Base-by-base conservation (phyloP, 2,329 filamentous ascomycete genomes). In the Dactylonectria macrodidyma region DNA sequence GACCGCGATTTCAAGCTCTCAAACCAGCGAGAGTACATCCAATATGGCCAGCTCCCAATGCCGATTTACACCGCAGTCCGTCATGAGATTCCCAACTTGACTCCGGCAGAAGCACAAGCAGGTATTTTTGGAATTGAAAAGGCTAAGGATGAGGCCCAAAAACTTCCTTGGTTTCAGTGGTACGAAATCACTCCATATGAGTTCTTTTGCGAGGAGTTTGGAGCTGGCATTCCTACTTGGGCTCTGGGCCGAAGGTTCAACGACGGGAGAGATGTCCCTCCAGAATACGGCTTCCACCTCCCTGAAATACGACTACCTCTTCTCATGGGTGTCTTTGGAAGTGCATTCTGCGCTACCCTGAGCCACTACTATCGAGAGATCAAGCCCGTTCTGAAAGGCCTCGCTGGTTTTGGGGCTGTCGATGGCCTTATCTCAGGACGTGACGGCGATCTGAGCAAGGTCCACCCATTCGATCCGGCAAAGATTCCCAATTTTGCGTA, bases 331-430 rank as follows among this genome's bases (percentile, higher is more conserved):
- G 92, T 98, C n/a, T 99, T 96, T 87, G 96, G 96, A 1, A 97
- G 93, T 73, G 96, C 96, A 3, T 98, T 99, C 78, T 98, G 96
- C 75, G 96, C 96, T 0, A 98, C 96, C 0, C 84, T 99, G 1
- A 95, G 93, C 50, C 96, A 98, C 80, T 99, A 99, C 79, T 98
- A 98, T 82, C 93, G 92, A 71, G 96, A 99, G 81, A 88, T 98
- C 54, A 89, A 93, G n/a, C 96, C 96, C 0, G 81, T 97, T 6
- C 85, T 98, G 22, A 90, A 88, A 72, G 91, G 91, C 12, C 82
- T 97, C 24, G 87, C 90, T 5, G 95, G 95, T 0, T 92, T 98
- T 71, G 85, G 85, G 10, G 88, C 92, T 2, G 85, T 99, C 26
- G 95, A 98, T 78, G 90, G 92, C 52, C 86, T 98, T 78, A 93